Base-by-base conservation (phyloP, 2,329 filamentous ascomycete genomes). In the Tolypocladium ophioglossoides region DNA sequence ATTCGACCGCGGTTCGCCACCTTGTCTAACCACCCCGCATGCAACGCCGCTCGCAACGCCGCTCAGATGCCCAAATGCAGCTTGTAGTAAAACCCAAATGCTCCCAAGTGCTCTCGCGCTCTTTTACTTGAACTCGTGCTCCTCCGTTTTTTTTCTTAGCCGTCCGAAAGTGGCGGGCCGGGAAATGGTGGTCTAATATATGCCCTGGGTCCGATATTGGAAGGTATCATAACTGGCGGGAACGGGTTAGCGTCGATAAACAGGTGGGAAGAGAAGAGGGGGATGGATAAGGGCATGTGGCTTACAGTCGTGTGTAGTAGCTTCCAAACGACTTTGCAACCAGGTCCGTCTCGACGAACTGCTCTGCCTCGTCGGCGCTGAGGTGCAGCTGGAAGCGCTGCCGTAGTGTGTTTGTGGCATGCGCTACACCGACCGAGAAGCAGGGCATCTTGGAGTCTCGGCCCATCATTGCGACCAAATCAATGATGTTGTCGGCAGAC, bases 141-240 rank as follows among this genome's bases (percentile, higher is more conserved):
- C 18, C 18, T 18, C 18, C 44, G 30, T 8, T 46, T 11, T n/a
- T 18, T 14, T 24, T 27, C 6, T 27, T 3, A 27, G 27, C 27
- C 30, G 44, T 10, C 18, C 27, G 18, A 18, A 14, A 34, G 10
- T 14, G 18, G 41, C 27, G 11, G 10, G 44, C 18, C 12, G 8
- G 18, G n/a, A 14, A 48, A 34, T 48, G 44, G 18, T 48, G 44
- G 12, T 48, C 52, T 80, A 92, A 71, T 92, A 92, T 71, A 92
- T 92, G 61, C 88, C 89, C 71, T 92, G 88, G 38, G 89, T 91
- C 65, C 89, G 83, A 72, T 92, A 92, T 74, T 92, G 88, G 74
- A 91, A 92, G 58, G 87, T 89, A 71, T 91, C 87, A 65, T 91
- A 90, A 71, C 86, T 89, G 44, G n/a, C 4, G 16, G 37, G 11